Evolutionary conservation across 345 rosid genomes (phyloP), one percentile per base, ranked within the genome.

Genomic region (Trapa bicornis): DNA sequence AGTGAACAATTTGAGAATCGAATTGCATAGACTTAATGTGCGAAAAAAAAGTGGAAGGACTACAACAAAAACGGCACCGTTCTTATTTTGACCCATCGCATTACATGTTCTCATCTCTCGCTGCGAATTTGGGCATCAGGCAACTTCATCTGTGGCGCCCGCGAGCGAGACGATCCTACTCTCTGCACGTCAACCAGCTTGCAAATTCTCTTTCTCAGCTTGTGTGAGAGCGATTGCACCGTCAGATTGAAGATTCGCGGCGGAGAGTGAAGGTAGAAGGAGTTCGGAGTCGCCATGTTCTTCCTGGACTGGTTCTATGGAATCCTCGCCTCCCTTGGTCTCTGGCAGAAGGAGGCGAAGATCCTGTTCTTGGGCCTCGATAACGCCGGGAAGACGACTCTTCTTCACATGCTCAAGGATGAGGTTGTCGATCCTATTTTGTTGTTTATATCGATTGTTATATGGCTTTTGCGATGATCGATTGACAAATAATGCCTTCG

Each of bases 331-430:
- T 86, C 94, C 42, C 85, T 89, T 17, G 98, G 98, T n/a, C 73
- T 92, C 45, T 86, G 91, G 94, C 94, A 92, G 73, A 92, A 92
- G 66, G 96, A 92, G 73, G 98, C 98, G 42, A 92, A 92, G 90
- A 92, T 92, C 79, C 76, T 91, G 85, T 91, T 91, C 71, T 72
- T 89, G 11, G 97, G 96, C 43, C 96, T 91, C 65, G 97, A 91
- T 77, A 91, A 89, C 69, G 92, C 97, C 61, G 96, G 97, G 11
- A 91, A 91, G 81, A 89, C 97, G 54, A 91, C 97, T 16, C 70
- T 91, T 75, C 96, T 89, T 73, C 96, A 89, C 81, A 91, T 91
- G 97, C 74, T 91, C 75, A 89, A 89, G 67, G 97, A 91, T 63
- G 94, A 91, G 94, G 97, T 91, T 72, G 12, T 37, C 74, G 50